Base-by-base conservation (phyloP, 306 rosid genomes). In the Pyrus betulifolia region DNA sequence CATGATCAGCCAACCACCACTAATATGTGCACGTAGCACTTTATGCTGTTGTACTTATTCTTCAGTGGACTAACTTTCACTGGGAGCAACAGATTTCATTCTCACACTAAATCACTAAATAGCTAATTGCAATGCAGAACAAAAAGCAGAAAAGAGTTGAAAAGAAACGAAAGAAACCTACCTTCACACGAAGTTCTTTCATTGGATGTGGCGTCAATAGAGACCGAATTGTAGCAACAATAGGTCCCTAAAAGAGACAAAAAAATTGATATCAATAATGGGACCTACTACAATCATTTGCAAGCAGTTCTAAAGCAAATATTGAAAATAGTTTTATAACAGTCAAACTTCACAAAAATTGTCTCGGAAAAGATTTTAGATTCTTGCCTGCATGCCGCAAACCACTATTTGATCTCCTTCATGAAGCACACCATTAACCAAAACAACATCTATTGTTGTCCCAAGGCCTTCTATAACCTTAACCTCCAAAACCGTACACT, bases 351-450 rank as follows among this genome's bases (percentile, higher is more conserved):
- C 8, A 64, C 8, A 19, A 49, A 75, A 67, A 30, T 60, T 51
- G 62, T 21, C 57, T 72, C 0, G 64, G 59, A 72, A 74, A 57
- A 70, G 21, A 67, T 31, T 78, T 76, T 22, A 60, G 81, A 82
- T 55, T 23, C 89, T 83, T 79, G 74, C 99, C 91, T 95, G 97
- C 98, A 92, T 96, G 82, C 98, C 98, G 54, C 98, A 87, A 52
- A 96, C 97, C 72, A 96, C 99, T 64, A 96, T 92, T 79, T 92
- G 99, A 80, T 96, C 99, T 80, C 99, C 99, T 87, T 96, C 99
- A 54, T 91, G 98, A 84, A 92, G 98, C 79, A 91, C 93, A 28
- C 99, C 99, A 74, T 96, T 96, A 70, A 96, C 97, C 77, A 96
- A 80, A 69, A 96, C 93, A 74, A 96, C 99, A 82, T 96, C 99